Evolutionary conservation across 176 grass and related monocot species (phyloP).

Genomic region (Bothriochloa decipiens): DNA sequence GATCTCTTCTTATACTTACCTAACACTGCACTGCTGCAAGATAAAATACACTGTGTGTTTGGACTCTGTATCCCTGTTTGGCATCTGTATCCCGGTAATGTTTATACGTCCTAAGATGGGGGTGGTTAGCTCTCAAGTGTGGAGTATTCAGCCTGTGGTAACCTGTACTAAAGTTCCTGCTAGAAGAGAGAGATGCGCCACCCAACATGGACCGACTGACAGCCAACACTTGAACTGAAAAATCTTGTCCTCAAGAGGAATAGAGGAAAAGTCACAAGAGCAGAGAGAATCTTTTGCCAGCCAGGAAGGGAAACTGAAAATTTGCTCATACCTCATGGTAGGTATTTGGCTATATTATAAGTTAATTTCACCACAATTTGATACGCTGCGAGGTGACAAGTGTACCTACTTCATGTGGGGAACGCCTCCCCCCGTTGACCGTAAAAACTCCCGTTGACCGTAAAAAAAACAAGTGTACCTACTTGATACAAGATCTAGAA

Average conservation of each 20-base stretch:
- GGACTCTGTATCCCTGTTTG: neutral
- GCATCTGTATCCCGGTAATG: neutral
- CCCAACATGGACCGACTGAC: neutral
- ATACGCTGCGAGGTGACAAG: neutral
- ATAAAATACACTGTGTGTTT: neutral
- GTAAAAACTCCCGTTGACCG: too few relatives aligned
- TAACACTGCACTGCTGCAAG: neutral
- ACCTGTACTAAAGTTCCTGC: neutral
- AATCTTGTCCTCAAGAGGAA: too few relatives aligned
- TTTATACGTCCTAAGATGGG: neutral
- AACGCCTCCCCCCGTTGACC: too few relatives aligned
- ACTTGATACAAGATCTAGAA: neutral
- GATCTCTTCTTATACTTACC: neutral
- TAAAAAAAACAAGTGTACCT: neutral
- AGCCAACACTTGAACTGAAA: too few relatives aligned
- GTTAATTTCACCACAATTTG: neutral
- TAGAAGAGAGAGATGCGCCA: neutral
- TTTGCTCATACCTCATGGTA: neutral
- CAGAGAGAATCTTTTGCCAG: neutral
- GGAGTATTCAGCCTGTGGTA: neutral
- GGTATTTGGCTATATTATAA: neutral
- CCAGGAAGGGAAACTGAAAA: neutral
- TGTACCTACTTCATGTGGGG: too few relatives aligned
- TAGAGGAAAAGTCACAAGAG: neutral
- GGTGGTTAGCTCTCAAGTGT: neutral